These are phyloP conservation scores for Brassica balearica DNA, from an alignment of 441 rosid genomes.

Conservation along the genomic window DNA sequence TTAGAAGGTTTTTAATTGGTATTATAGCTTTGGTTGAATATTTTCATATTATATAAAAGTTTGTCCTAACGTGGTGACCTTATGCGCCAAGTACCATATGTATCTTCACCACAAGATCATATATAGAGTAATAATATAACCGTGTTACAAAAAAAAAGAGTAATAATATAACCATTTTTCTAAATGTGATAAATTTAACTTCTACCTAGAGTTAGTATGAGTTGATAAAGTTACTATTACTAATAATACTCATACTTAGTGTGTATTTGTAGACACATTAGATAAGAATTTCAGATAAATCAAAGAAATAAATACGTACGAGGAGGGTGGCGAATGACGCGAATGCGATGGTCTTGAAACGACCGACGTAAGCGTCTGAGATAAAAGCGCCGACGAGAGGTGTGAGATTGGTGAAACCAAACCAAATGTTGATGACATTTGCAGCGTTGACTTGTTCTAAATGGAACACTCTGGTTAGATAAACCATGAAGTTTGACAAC, in stretches of 20 bases:
- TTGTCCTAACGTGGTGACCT: constrained; percentile 20
- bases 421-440: constrained; percentile 66
- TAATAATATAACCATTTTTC: background rate
- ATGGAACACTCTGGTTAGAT: constrained; percentile 58
- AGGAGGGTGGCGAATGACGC: constrained; percentile 63
- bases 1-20: background rate
- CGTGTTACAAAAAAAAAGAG: too few relatives aligned
- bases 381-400: constrained; percentile 75
- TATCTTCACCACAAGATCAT: constrained; percentile 32
- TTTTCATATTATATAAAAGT: background rate
- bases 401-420: constrained; percentile 70
- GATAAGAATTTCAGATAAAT: background rate
- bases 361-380: constrained; percentile 66
- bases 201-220: constrained; percentile 2
- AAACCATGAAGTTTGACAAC: constrained; percentile 67
- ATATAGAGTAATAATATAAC: constrained; percentile 3
- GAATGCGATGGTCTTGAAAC: constrained; percentile 67
- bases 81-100: constrained; percentile 32
- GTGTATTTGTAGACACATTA: background rate
- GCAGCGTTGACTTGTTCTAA: constrained; percentile 69
- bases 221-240: background rate
- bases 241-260: background rate
- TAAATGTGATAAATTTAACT: background rate
- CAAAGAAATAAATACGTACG: constrained; percentile 44
- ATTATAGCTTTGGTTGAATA: background rate